Conservation (phyloP, 768 basidiomycete genomes). For the Psilocybe sp. region DNA sequence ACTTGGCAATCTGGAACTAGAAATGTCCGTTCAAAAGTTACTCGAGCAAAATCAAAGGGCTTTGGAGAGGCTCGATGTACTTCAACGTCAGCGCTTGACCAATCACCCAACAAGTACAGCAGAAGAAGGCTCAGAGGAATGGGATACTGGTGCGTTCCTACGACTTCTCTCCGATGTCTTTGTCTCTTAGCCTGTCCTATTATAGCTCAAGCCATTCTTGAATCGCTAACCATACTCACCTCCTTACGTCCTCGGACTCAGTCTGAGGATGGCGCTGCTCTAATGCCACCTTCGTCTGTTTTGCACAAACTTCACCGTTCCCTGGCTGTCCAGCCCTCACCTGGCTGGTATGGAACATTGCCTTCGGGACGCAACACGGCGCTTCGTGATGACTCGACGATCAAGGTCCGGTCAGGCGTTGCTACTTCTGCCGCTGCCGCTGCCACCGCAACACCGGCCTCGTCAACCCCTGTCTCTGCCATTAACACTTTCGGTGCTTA, state of each 20-base stretch:
- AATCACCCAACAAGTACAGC: conserved; percentile 43
- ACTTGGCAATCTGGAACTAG: conserved; percentile 60
- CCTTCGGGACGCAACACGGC: conserved; percentile 54
- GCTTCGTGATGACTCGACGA: conserved; percentile 71
- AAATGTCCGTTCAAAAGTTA: conserved; percentile 66
- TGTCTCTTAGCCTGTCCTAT: conserved; percentile 13
- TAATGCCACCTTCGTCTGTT: conserved; percentile 61
- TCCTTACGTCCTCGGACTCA: conserved; percentile 67
- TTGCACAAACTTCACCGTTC: conserved; percentile 74
- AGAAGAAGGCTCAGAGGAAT: conserved; percentile 75
- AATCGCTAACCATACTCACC: conserved; percentile 64
- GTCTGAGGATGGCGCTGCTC: conserved; percentile 35
- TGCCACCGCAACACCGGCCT: conserved; percentile 20
- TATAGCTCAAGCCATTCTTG: conserved; percentile 68
- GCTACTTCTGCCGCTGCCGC: conserved; percentile 31
- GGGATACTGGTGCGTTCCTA: conserved; percentile 65
- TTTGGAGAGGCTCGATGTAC: conserved; percentile 57
- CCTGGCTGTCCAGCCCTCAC: conserved; percentile 54
- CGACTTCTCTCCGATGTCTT: conserved; percentile 3
- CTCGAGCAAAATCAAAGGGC: conserved; percentile 65
- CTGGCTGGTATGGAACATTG: conserved; percentile 76
- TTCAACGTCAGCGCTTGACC: conserved; percentile 58
- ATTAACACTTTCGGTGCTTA: conserved; percentile 31
- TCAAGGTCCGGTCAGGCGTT: conserved; percentile 48
- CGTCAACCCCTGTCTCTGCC: conserved; percentile 21